A percentile compares a stretch with the other conserved stretches of the same genome.
Conservation (phyloP, 768 basidiomycete species). For the Podaxis carcinomalis region DNA sequence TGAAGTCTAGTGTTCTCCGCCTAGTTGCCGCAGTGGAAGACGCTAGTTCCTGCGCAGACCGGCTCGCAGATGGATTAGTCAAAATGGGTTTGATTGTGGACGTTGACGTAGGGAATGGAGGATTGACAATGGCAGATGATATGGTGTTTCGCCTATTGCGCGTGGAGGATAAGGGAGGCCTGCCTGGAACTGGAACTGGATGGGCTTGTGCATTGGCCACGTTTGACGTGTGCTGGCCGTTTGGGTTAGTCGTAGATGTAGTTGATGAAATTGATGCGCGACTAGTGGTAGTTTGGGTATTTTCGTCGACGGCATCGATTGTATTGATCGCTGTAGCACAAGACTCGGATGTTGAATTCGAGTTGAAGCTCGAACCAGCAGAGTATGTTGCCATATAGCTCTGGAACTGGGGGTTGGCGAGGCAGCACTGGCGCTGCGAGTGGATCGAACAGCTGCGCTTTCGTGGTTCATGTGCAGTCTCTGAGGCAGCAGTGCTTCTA, state of each 20-base stretch:
- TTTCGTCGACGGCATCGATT: too few species aligned
- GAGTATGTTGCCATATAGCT: neutral
- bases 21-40: neutral
- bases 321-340: neutral
- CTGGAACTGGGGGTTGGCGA: slow-evolving; percentile 3
- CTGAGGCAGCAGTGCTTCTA: neutral
- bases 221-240: neutral
- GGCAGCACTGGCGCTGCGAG: neutral
- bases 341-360: neutral
- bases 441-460: slow-evolving; percentile 16
- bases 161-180: neutral
- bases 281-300: neutral
- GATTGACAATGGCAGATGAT: neutral
- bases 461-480: neutral
- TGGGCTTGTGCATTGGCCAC: neutral
- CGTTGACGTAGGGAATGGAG: neutral
- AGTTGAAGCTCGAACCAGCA: neutral
- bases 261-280: neutral
- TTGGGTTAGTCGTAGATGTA: neutral
- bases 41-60: neutral
- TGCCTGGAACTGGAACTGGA: neutral
- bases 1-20: neutral
- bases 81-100: neutral
- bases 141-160: neutral
- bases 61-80: neutral